Evolutionary conservation across 1,284 basidiomycete species (phyloP), one percentile per base, ranked within the genome.

Genomic region (Puccinia brachypodii): DNA sequence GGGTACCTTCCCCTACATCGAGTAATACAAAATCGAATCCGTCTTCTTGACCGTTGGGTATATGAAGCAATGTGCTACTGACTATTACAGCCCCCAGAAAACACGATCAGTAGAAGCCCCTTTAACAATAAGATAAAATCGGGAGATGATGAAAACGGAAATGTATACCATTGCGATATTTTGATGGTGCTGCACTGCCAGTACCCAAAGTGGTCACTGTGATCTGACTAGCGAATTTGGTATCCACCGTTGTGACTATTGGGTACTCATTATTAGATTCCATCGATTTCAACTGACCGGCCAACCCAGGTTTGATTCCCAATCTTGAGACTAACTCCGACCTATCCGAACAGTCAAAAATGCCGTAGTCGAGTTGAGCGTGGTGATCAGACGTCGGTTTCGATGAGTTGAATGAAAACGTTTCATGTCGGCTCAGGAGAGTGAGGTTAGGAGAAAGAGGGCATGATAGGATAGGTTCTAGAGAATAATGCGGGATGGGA

Each of bases 1-100:
- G 92, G 0, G 96, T 96, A 0, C 94, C 94, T 87, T 98, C 96
- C 0, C 96, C 96, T 0, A 90, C 90, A 84, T 98, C 96, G 2
- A 98, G 89, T n/a, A 98, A 87, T 36, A 98, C 83, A 82, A 66
- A 81, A 47, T 75, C 31, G 38, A 75, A 66, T 36, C 22, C 44
- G 13, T 33, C n/a, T 16, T 31, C 31, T 25, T 77, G 19, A 14
- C 42, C 40, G 28, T 74, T 38, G 47, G 79, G 79, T 56, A 81
- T 56, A 33, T 81, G 79, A 36, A 81, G 50, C 44, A 81, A 47
- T 2, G 79, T 81, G 19, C 60, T 72, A 50, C 79, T 81, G 14
- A 81, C 79, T 81, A 47, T 47, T 44, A 6, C 38, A 33, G 31
- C 28, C 44, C 42, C 53, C 8, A 40, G 47, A 1, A 44, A n/a